Evolutionary conservation across 768 basidiomycete species (phyloP).

Genomic region (Mycena rebaudengoi): DNA sequence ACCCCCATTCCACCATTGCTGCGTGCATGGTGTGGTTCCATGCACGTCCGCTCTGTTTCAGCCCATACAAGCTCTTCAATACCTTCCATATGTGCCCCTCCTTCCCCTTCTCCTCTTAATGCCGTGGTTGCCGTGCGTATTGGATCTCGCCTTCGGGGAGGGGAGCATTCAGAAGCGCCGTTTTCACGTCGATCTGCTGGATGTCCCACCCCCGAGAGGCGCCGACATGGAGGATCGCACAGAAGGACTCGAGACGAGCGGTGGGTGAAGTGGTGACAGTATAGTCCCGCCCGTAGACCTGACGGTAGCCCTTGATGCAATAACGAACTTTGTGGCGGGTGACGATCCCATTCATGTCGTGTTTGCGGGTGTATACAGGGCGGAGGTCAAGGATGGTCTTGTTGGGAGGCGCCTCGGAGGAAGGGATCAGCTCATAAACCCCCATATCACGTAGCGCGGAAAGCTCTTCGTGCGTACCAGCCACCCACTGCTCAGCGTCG

Average conservation of each 20-base stretch:
- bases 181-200: conserved; percentile 43
- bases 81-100: conserved; percentile 27
- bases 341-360: conserved; percentile 33
- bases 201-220: conserved; percentile 33
- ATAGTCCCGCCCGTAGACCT: conserved; percentile 36
- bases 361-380: conserved; percentile 39
- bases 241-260: conserved; percentile 33
- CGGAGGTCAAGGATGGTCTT: conserved; percentile 42
- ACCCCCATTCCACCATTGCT: conserved; percentile 29
- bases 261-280: conserved; percentile 35
- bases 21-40: conserved; percentile 35
- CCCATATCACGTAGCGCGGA: conserved; percentile 35
- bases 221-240: conserved; percentile 37
- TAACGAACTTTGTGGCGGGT: conserved; percentile 43
- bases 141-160: conserved; percentile 37
- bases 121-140: conserved; percentile 47
- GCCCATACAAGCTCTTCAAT: conserved; percentile 32
- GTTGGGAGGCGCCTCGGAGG: conserved; percentile 18
- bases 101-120: conserved; percentile 30
- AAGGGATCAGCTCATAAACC: conserved; percentile 36
- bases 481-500: conserved; percentile 24
- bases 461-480: conserved; percentile 32
- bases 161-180: conserved; percentile 29
- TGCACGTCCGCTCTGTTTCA: conserved; percentile 36
- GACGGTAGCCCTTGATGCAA: conserved; percentile 41